Percentiles rank a stretch among this genome's conserved stretches.
Conservation (phyloP, 2,329 filamentous ascomycete species). For the Aureobasidium vineae region DNA sequence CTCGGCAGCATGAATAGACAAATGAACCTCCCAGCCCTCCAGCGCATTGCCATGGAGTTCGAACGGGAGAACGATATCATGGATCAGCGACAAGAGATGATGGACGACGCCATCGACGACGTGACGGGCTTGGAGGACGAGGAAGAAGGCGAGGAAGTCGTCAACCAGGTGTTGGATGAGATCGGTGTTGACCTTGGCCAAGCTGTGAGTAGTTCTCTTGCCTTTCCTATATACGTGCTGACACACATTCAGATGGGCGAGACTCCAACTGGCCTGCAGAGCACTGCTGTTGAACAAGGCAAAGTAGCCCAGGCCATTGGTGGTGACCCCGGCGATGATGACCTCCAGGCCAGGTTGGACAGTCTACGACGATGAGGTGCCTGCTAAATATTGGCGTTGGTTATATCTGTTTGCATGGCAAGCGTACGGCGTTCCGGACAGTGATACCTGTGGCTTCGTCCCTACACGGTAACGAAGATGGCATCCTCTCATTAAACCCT, state of each 20-base stretch:
- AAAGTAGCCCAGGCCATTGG: conserved; percentile 85
- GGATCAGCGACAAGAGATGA: conserved; percentile 99
- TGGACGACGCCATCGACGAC: conserved; percentile 98
- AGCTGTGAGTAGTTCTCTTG: conserved; percentile 61
- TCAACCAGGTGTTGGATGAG: conserved; percentile 94
- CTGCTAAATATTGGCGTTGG: background rate
- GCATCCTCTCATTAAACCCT: background rate
- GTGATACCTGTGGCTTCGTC: background rate
- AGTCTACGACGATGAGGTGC: conserved; percentile 56
- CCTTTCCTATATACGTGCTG: background rate
- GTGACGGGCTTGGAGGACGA: conserved; percentile 88
- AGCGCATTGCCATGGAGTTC: conserved; percentile 98
- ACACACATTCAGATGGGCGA: conserved; percentile 70
- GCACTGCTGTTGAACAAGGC: conserved; percentile 67
- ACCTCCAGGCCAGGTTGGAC: conserved; percentile 89
- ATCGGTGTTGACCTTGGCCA: conserved; percentile 93
- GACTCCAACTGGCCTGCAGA: conserved; percentile 80
- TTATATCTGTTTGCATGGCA: conserved; percentile 14
- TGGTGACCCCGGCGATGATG: conserved; percentile 71
- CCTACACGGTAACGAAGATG: background rate
- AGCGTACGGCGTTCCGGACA: conserved; percentile 25
- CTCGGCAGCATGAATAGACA: conserved; percentile 95
- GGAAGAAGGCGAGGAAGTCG: conserved; percentile 94
- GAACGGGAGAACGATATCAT: conserved; percentile 99
- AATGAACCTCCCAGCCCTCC: conserved; percentile 94